Evolutionary conservation across 169 alveolate species (phyloP).

Genomic region (Besnoitia besnoiti): DNA sequence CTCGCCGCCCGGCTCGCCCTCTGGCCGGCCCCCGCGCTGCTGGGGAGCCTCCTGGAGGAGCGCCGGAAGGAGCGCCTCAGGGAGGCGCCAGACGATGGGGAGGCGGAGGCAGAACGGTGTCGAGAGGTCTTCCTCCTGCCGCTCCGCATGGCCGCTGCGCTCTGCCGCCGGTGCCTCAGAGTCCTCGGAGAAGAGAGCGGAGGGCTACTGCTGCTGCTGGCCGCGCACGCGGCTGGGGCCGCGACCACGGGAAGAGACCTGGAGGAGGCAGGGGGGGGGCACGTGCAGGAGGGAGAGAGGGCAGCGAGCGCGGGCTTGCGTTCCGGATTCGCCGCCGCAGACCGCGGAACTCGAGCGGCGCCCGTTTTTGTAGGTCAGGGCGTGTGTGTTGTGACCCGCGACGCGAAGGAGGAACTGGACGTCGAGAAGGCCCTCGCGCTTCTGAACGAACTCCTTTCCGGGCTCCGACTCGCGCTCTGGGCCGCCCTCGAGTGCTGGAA

Average conservation of each 20-base stretch:
- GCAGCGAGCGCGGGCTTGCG: too few relatives aligned
- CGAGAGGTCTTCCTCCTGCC: background rate
- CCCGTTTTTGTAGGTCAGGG: background rate
- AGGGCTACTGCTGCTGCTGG: background rate
- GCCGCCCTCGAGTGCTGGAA: conserved; percentile 3
- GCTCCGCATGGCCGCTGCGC: background rate
- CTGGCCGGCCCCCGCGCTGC: background rate
- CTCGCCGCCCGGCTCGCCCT: background rate
- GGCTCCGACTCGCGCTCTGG: background rate
- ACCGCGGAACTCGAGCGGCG: too few relatives aligned
- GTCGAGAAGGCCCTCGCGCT: background rate
- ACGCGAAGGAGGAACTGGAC: background rate
- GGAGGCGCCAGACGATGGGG: background rate
- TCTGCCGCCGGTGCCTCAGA: background rate
- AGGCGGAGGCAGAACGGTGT: background rate
- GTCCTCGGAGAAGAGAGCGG: background rate
- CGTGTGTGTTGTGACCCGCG: background rate
- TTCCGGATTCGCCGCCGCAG: too few relatives aligned
- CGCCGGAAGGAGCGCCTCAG: background rate
- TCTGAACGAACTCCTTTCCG: background rate
- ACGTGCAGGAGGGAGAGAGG: background rate
- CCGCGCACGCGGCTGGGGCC: background rate
- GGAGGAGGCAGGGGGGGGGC: background rate
- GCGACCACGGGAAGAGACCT: background rate
- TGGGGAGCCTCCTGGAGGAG: background rate